These are phyloP conservation scores for Lactarius tabidus DNA, from an alignment of 768 basidiomycete genomes.

Conservation along the genomic window DNA sequence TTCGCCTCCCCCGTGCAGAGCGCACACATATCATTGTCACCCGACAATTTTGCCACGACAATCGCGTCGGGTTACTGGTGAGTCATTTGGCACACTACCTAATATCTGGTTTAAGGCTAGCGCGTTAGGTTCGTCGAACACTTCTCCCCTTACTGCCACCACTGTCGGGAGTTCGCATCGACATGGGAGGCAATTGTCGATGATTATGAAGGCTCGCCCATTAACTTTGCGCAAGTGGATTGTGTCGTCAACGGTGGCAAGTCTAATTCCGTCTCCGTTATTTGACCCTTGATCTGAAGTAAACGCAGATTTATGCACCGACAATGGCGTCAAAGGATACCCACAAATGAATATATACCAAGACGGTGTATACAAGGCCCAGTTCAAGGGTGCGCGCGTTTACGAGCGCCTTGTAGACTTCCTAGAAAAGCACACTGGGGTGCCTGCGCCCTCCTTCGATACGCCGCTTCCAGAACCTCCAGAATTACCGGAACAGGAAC, in stretches of 20 bases:
- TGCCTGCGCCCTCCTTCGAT: slow-evolving; percentile 22
- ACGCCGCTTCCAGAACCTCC: slow-evolving; percentile 33
- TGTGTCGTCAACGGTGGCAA: slow-evolving; percentile 73
- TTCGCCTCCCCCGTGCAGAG: slow-evolving; percentile 29
- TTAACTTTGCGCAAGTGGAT: slow-evolving; percentile 78
- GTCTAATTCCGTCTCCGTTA: slow-evolving; percentile 29
- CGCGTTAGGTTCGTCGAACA: slow-evolving; percentile 69
- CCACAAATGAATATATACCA: slow-evolving; percentile 73
- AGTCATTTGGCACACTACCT: slow-evolving; percentile 21
- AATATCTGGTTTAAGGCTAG: background rate
- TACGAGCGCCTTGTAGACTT: slow-evolving; percentile 53
- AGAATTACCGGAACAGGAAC: slow-evolving; percentile 27
- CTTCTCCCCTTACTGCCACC: slow-evolving; percentile 81
- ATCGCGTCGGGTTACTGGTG: slow-evolving; percentile 59
- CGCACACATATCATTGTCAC: slow-evolving; percentile 41
- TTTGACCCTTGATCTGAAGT: background rate
- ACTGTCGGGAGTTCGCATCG: slow-evolving; percentile 75
- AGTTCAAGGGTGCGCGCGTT: slow-evolving; percentile 52
- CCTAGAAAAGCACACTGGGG: slow-evolving; percentile 43
- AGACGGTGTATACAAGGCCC: slow-evolving; percentile 56
- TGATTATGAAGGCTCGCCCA: slow-evolving; percentile 43
- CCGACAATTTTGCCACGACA: slow-evolving; percentile 53
- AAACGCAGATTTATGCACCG: slow-evolving; percentile 67
- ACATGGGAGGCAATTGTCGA: slow-evolving; percentile 72
- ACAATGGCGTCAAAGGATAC: slow-evolving; percentile 66